Percentiles rank a stretch among this genome's conserved stretches.
Evolutionary conservation across 2,329 filamentous ascomycete genomes (phyloP).

Genomic region (Seiridium unicorne): DNA sequence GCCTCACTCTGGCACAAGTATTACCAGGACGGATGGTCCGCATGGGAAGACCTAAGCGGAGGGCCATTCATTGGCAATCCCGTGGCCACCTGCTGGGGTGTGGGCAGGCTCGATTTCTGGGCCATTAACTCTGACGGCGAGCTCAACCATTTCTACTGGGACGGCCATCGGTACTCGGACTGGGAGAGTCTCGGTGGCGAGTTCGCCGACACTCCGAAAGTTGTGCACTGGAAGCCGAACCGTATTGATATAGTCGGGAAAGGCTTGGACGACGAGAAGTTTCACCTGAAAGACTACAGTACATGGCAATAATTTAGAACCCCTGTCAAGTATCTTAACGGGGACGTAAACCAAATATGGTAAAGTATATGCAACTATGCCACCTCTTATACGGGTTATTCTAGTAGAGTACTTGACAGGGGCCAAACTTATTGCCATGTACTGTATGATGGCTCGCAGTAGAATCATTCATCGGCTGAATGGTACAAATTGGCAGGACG

Average conservation of each 20-base stretch:
- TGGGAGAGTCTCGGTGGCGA: slow-evolving; percentile 18
- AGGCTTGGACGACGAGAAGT: slow-evolving; percentile 8
- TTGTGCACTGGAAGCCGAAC: slow-evolving; percentile 14
- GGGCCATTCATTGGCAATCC: slow-evolving; percentile 15
- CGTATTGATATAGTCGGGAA: slow-evolving; percentile 18
- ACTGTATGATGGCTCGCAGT: slow-evolving; percentile 10
- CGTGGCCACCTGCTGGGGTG: slow-evolving; percentile 14
- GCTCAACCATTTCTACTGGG: slow-evolving; percentile 17
- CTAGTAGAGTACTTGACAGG: too few species aligned
- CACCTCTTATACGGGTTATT: too few species aligned
- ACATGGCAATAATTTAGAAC: too few species aligned
- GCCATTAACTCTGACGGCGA: slow-evolving; percentile 10
- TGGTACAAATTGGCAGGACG: slow-evolving; percentile 16
- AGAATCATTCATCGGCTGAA: slow-evolving; percentile 12
- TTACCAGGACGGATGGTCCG: slow-evolving; percentile 14
- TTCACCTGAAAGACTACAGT: slow-evolving; percentile 14
- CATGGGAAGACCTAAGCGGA: slow-evolving; percentile 17
- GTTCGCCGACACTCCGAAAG: slow-evolving; percentile 16
- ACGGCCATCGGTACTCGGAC: slow-evolving; percentile 12
- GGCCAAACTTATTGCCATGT: too few species aligned
- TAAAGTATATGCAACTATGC: too few species aligned
- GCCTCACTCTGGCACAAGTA: slow-evolving; percentile 14
- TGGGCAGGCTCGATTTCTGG: slow-evolving; percentile 17
- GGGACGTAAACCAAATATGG: too few species aligned
- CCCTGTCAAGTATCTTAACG: too few species aligned